Evolutionary conservation across 192 early-diverging fungal species (phyloP), one percentile per base, ranked within the genome.

Genomic region (Chytriomyces sp.): DNA sequence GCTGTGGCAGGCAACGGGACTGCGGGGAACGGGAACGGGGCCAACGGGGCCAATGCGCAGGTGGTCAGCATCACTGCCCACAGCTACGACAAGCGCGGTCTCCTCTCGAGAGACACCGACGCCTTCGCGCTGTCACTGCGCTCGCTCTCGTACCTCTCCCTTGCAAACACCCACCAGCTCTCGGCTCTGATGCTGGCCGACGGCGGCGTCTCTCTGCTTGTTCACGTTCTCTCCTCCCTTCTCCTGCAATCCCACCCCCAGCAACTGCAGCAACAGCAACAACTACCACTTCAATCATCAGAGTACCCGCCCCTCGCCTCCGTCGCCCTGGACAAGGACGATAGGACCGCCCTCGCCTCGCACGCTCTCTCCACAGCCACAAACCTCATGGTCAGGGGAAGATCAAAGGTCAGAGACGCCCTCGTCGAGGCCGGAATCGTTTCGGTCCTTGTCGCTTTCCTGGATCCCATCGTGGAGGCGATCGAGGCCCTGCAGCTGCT

Each of bases 71-170:
- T 81, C 56, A 70, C 80, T 3, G 49, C 72, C 5, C 17, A 64
- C 4, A 33, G 91, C 52, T 98, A 96, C 76, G 96, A 98, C 80
- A 90, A 95, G 75, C 91, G 96, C 73, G 96, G 94, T n/a, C 86
- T 98, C n/a, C 90, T 93, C 75, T 92, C 91, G 74, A 93, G 94
- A 4, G 93, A 93, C 75, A 88, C 89, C 44, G 80, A 93, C 70
- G 89, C 94, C 34, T 86, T 98, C 59, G 89, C 92, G 72, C 93
- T 92, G 70, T 94, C 94, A 25, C 86, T 98, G 10, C 91, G 89
- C 36, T 91, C 96, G 77, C 88, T 98, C 55, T 88, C 88, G 31
- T 94, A 96, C 75, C 84, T 96, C 75, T 95, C 93, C 0, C 85
- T 88, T 41, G 89, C 91, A 32, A 90, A 90, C 12, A 88, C 91